Evolutionary conservation across 345 rosid genomes (phyloP).

Genomic region (Laguncularia racemosa): DNA sequence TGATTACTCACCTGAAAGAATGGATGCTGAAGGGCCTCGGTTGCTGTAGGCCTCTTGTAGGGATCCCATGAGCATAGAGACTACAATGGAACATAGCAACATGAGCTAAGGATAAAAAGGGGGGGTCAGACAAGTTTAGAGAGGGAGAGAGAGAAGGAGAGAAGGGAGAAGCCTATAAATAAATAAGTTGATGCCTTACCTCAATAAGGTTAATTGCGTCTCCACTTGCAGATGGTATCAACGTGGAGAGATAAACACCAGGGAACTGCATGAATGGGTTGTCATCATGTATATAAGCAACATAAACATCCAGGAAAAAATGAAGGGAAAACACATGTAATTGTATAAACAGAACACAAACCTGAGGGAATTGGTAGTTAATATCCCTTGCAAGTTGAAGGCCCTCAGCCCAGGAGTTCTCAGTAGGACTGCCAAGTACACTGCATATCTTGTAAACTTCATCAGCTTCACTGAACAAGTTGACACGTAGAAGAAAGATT

Average conservation of each 20-base stretch:
- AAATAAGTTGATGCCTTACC: slow-evolving; percentile 17
- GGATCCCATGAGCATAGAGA: slow-evolving; percentile 98
- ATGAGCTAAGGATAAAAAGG: background rate
- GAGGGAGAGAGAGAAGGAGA: background rate
- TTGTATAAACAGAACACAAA: background rate
- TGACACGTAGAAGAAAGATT: background rate
- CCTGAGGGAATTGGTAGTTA: slow-evolving; percentile 83
- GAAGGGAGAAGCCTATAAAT: background rate
- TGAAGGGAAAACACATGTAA: background rate
- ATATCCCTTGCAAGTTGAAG: slow-evolving; percentile 68
- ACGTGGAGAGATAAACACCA: slow-evolving; percentile 41
- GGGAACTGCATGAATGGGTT: slow-evolving; percentile 29
- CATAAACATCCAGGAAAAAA: background rate
- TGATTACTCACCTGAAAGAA: slow-evolving; percentile 64
- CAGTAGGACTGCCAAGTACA: slow-evolving; percentile 77
- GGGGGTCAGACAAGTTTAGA: background rate
- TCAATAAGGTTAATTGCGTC: slow-evolving; percentile 61
- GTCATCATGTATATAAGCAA: background rate
- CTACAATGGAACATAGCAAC: slow-evolving; percentile 22
- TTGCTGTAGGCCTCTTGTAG: slow-evolving; percentile 69
- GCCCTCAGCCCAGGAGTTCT: slow-evolving; percentile 81
- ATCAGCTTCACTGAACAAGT: slow-evolving; percentile 79
- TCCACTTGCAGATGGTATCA: slow-evolving; percentile 60
- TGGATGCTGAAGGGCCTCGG: slow-evolving; percentile 90
- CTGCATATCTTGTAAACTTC: slow-evolving; percentile 90